These are phyloP conservation scores for Amyloporia xantha DNA, from an alignment of 768 basidiomycete species.

Conservation along the genomic window DNA sequence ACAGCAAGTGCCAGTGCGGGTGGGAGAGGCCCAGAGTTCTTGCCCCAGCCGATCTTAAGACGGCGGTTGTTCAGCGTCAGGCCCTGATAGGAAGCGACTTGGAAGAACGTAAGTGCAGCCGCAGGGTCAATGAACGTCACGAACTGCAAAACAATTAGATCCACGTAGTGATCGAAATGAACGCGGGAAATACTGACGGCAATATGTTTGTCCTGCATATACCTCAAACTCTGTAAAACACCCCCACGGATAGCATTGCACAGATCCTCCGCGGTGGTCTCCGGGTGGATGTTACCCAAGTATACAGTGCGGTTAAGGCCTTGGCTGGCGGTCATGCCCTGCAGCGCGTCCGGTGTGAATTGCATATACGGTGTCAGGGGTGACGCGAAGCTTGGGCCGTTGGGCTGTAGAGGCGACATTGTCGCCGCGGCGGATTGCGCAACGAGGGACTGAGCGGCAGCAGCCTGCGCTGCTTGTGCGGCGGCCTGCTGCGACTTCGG, in stretches of 20 bases:
- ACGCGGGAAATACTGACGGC: constrained; percentile 50
- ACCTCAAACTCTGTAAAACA: constrained; percentile 88
- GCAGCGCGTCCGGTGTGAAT: constrained; percentile 40
- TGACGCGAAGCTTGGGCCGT: constrained; percentile 20
- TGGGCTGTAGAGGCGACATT: constrained; percentile 25
- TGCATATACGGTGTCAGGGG: constrained; percentile 29
- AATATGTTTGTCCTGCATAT: constrained; percentile 96
- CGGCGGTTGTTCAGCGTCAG: constrained; percentile 89
- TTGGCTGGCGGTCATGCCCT: constrained; percentile 44
- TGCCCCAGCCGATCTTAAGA: constrained; percentile 97
- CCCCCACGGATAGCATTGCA: constrained; percentile 98
- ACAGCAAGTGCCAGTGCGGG: constrained; percentile 84
- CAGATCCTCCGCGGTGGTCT: constrained; percentile 89
- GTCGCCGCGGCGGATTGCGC: constrained; percentile 41
- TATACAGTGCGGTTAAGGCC: constrained; percentile 90
- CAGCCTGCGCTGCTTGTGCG: constrained; percentile 79
- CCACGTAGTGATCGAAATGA: not conserved
- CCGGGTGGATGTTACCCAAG: constrained; percentile 93
- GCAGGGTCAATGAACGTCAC: constrained; percentile 94
- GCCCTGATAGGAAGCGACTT: constrained; percentile 85
- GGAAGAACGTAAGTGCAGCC: constrained; percentile 90
- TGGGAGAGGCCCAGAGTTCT: constrained; percentile 83
- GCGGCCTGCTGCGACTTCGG: constrained; percentile 93
- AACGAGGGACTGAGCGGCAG: constrained; percentile 71
- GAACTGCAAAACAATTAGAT: constrained; percentile 46